A percentile compares a stretch with the other conserved stretches of the same genome.
These are phyloP conservation scores for Trypanosoma mega DNA, from an alignment of 208 protist species.

Conservation along the genomic window DNA sequence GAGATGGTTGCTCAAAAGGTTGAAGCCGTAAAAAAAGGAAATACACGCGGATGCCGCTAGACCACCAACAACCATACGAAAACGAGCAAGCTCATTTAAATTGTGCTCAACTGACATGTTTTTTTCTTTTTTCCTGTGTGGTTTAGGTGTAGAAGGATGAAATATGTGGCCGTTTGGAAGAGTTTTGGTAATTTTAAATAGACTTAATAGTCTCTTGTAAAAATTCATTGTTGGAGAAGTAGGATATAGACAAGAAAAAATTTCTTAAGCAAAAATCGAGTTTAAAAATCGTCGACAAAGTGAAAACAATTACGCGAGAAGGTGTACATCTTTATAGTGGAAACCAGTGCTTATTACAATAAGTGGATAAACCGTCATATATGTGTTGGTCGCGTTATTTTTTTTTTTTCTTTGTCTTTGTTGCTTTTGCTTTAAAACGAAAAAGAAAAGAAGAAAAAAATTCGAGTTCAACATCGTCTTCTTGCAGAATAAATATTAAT, in stretches of 20 bases:
- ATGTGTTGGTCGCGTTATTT: background rate
- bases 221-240: too few relatives aligned
- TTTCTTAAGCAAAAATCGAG: too few relatives aligned
- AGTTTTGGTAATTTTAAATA: too few relatives aligned
- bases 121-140: constrained; percentile 2
- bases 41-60: constrained; percentile 34
- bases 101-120: constrained; percentile 15
- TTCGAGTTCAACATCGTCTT: too few relatives aligned
- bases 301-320: too few relatives aligned
- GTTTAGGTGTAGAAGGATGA: background rate
- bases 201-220: too few relatives aligned
- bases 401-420: constrained; percentile 1
- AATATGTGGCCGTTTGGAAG: too few relatives aligned
- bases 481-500: too few relatives aligned
- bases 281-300: too few relatives aligned
- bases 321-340: too few relatives aligned
- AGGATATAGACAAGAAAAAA: too few relatives aligned
- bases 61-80: constrained; percentile 45
- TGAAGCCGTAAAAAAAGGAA: constrained; percentile 58
- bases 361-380: background rate
- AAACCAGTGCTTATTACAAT: background rate
- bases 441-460: background rate
- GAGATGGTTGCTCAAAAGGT: constrained; percentile 49
- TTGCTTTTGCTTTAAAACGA: background rate
- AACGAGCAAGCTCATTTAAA: constrained; percentile 48